Conservation (phyloP, 345 rosid species). For the Lepidium didymum region DNA sequence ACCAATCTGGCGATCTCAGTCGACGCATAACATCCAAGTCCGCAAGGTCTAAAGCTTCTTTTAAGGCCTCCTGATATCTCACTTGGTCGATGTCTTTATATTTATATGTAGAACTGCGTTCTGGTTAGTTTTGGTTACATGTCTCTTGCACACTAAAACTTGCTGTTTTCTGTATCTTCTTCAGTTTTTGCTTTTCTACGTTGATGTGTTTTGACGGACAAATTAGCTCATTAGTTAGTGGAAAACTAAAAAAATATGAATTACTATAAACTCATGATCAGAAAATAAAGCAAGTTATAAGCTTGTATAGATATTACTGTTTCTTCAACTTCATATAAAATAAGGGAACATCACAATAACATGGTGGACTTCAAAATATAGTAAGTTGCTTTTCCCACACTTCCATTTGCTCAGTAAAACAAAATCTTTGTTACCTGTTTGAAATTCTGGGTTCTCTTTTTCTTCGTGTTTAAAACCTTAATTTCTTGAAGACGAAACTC, state of each 20-base stretch:
- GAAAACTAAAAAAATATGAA: too few relatives aligned
- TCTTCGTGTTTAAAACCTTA: neutral
- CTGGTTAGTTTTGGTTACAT: neutral
- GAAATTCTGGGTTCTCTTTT: constrained; percentile 7
- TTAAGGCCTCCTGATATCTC: constrained; percentile 11
- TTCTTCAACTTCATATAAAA: constrained; percentile 21
- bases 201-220: neutral
- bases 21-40: constrained; percentile 96
- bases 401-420: constrained; percentile 12
- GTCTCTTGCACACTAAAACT: neutral
- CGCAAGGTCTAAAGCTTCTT: constrained; percentile 55
- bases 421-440: constrained; percentile 9
- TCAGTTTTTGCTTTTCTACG: constrained; percentile 17
- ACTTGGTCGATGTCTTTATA: neutral
- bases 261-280: too few relatives aligned
- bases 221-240: constrained; percentile 3
- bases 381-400: constrained; percentile 4
- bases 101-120: neutral
- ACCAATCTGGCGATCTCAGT: constrained; percentile 94
- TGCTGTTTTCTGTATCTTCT: constrained; percentile 17
- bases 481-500: constrained; percentile 6
- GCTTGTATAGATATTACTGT: neutral
- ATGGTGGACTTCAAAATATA: constrained; percentile 15
- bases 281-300: too few relatives aligned
- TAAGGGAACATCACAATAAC: constrained; percentile 24